phyloP scores from a whole-genome alignment of 2,329 filamentous ascomycete species.

The Orbilia quercus region DNA sequence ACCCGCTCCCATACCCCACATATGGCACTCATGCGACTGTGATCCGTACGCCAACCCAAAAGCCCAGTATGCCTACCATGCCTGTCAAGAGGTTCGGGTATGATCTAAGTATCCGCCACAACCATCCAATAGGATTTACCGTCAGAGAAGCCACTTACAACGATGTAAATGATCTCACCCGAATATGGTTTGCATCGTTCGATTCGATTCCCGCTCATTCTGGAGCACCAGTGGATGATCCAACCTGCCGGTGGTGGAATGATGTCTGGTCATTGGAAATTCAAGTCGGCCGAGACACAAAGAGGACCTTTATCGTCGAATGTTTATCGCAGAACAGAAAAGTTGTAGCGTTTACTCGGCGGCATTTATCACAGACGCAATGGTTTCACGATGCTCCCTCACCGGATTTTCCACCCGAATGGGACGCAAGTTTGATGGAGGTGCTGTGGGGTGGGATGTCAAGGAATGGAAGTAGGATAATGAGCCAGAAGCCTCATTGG shows the following conservation, averaged over 20 bases:
- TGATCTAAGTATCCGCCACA: no score
- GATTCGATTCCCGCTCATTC: no score
- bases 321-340: slow-evolving; percentile 7
- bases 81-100: no score
- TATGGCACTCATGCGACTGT: no score
- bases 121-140: no score
- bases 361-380: slow-evolving; percentile 13
- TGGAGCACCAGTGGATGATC: no score
- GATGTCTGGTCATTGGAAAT: slow-evolving; percentile 6
- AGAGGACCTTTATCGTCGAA: slow-evolving; percentile 17
- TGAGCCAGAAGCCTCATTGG: slow-evolving; percentile 22
- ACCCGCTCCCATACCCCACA: no score
- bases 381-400: slow-evolving; percentile 1
- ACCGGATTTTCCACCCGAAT: slow-evolving; percentile 17
- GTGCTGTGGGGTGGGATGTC: slow-evolving; percentile 17
- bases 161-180: no score
- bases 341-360: slow-evolving; percentile 6
- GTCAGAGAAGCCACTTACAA: no score
- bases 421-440: slow-evolving; percentile 17
- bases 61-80: no score
- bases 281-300: neutral
- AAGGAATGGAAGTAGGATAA: slow-evolving; percentile 2
- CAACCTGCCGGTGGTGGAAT: slow-evolving; percentile 4
- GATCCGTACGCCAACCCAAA: no score
- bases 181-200: no score